Conservation (phyloP, 1,284 basidiomycete species). For the Cutaneotrichosporon curvatum region DNA sequence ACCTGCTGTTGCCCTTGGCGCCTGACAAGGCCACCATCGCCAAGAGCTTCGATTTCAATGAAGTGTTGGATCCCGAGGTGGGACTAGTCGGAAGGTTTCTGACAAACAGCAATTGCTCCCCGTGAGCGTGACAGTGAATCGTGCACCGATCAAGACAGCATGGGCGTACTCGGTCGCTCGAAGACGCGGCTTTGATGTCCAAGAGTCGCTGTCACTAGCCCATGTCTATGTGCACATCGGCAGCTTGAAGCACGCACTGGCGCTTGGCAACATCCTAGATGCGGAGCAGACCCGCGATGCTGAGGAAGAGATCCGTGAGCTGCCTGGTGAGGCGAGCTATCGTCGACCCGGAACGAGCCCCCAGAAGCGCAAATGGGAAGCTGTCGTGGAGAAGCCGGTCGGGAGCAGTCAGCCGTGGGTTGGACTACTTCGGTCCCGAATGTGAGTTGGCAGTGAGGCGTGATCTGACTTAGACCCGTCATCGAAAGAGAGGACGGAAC, state of each 20-base stretch:
- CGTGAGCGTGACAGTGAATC: slow-evolving; percentile 65
- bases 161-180: slow-evolving; percentile 85
- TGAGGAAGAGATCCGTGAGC: slow-evolving; percentile 37
- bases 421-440: slow-evolving; percentile 43
- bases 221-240: slow-evolving; percentile 85
- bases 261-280: slow-evolving; percentile 59
- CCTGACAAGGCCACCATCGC: neutral
- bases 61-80: slow-evolving; percentile 33
- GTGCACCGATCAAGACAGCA: slow-evolving; percentile 88
- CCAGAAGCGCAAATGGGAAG: slow-evolving; percentile 5
- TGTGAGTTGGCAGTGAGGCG: too few species aligned
- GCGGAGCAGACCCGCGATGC: slow-evolving; percentile 48
- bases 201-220: slow-evolving; percentile 63
- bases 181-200: slow-evolving; percentile 70
- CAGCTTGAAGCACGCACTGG: slow-evolving; percentile 71
- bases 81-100: slow-evolving; percentile 1
- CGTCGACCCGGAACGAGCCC: slow-evolving; percentile 5
- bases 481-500: slow-evolving; percentile 59
- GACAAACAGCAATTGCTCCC: slow-evolving; percentile 54
- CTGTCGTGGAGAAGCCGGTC: slow-evolving; percentile 46
- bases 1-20: slow-evolving; percentile 5
- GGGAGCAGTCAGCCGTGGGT: slow-evolving; percentile 82
- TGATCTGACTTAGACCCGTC: slow-evolving; percentile 57
- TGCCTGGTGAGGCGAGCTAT: slow-evolving; percentile 25
- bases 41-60: slow-evolving; percentile 28